Percentiles rank a stretch among this genome's conserved stretches.
These are phyloP conservation scores for Ceratobasidium theobromae DNA, from an alignment of 1,284 basidiomycete species.

Conservation along the genomic window DNA sequence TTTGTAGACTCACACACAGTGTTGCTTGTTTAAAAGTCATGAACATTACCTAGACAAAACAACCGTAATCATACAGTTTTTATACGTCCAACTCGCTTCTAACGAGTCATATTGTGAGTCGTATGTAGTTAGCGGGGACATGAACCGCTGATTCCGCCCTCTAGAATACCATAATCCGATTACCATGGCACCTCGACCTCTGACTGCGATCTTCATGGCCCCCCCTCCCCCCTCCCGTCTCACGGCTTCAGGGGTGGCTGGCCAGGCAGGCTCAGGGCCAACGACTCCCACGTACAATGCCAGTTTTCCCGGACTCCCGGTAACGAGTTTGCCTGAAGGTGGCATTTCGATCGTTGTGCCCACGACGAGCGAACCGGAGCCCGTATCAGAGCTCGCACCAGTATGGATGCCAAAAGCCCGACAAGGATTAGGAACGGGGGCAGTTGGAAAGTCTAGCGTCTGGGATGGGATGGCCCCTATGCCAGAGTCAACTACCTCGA, in stretches of 20 bases:
- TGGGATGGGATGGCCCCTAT: constrained; percentile 14
- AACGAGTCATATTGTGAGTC: constrained; percentile 1
- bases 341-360: constrained; percentile 14
- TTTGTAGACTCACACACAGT: too few species aligned
- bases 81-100: too few species aligned
- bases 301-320: constrained; percentile 15
- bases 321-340: constrained; percentile 11
- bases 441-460: constrained; percentile 18
- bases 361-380: constrained; percentile 2
- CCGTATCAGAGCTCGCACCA: background rate
- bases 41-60: constrained; percentile 5
- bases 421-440: constrained; percentile 3
- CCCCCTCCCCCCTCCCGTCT: constrained; percentile 20
- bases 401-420: constrained; percentile 21
- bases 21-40: constrained; percentile 3
- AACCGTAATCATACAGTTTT: background rate
- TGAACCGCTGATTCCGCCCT: too few species aligned
- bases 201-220: constrained; percentile 29
- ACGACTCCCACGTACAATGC: constrained; percentile 24
- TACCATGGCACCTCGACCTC: constrained; percentile 25
- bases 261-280: background rate
- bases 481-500: background rate
- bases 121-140: too few species aligned
- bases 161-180: background rate
- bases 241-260: constrained; percentile 3